Conservation (phyloP, 352 stramenopile species). For the Globisporangium rhizosaccharum region DNA sequence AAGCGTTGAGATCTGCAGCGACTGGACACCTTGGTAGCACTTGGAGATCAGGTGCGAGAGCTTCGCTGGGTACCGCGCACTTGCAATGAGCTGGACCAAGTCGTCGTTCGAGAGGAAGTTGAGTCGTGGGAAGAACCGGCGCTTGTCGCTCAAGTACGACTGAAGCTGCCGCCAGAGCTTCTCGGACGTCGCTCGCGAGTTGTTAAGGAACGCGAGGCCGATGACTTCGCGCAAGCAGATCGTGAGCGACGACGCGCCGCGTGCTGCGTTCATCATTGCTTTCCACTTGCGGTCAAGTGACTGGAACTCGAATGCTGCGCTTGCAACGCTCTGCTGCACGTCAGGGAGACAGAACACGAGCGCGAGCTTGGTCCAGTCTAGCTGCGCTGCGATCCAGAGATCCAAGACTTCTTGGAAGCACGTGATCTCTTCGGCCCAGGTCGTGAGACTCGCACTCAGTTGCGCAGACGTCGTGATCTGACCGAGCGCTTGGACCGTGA, state of each 20-base stretch:
- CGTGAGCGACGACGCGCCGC: constrained; percentile 37
- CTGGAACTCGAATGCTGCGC: constrained; percentile 57
- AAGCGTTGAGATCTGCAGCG: constrained; percentile 21
- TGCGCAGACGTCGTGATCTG: constrained; percentile 33
- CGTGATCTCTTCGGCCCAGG: constrained; percentile 59
- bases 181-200: constrained; percentile 32
- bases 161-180: constrained; percentile 54
- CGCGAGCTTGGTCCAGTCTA: constrained; percentile 40
- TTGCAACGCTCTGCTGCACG: constrained; percentile 48
- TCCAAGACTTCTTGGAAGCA: constrained; percentile 57
- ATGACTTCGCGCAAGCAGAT: constrained; percentile 59
- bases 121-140: constrained; percentile 49
- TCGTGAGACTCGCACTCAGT: constrained; percentile 33
- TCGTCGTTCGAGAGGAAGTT: constrained; percentile 64
- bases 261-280: constrained; percentile 55
- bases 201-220: constrained; percentile 42
- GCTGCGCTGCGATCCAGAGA: constrained; percentile 44
- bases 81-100: constrained; percentile 50
- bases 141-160: constrained; percentile 53
- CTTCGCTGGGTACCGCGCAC: constrained; percentile 24
- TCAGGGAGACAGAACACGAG: constrained; percentile 44
- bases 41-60: constrained; percentile 41
- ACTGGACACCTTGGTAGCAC: constrained; percentile 40
- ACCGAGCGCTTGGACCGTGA: constrained; percentile 51
- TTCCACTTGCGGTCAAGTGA: constrained; percentile 63